Base-by-base conservation (phyloP, 2,329 filamentous ascomycete species). In the Botrytis aclada region DNA sequence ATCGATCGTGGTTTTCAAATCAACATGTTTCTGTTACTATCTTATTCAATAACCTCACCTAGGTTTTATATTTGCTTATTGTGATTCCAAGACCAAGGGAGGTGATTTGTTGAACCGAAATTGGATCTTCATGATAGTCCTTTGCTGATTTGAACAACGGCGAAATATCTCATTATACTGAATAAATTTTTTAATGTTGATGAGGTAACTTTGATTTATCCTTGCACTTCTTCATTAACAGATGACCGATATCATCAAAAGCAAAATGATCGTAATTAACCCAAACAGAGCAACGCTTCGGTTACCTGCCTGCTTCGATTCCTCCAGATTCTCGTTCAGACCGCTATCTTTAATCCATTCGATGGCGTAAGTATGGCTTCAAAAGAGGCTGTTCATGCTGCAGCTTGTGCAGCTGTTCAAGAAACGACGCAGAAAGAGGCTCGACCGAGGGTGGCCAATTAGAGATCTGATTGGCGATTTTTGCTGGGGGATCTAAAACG, bases 71-170 rank as follows among this genome's bases (percentile, higher is more conserved):
- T 65, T 65, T 65, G 62, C 62, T 65, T 65, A 65, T 65, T 47
- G 41, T 47, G 20, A 41, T 60, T 29, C 18, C n/a, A 58, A 43
- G 69, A 58, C n/a, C 64, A 32, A 29, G 58, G 12, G 22, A n/a
- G 29, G 51, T 34, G 29, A 60, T 37, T 66, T 71, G n/a, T 20
- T 22, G 37, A 54, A 67, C 56, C 45, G 62, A 71, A 67, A 67
- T 66, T 71, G 61, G 62, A 66, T 71, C 43, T 29, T 45, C 45
- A n/a, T 41, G 47, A 71, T 66, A 60, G 25, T 45, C 39, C 58
- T 66, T 45, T n/a, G 39, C 43, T 65, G 32, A 51, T 39, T 12
- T 64, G n/a, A 69, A 58, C 18, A 32, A 62, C 56, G n/a, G 41
- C 22, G n/a, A 41, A 43, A 39, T 32, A 43, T n/a, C 8, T 61